phyloP scores from a whole-genome alignment of 106 monocot genomes.

The Phalaenopsis aphrodite region DNA sequence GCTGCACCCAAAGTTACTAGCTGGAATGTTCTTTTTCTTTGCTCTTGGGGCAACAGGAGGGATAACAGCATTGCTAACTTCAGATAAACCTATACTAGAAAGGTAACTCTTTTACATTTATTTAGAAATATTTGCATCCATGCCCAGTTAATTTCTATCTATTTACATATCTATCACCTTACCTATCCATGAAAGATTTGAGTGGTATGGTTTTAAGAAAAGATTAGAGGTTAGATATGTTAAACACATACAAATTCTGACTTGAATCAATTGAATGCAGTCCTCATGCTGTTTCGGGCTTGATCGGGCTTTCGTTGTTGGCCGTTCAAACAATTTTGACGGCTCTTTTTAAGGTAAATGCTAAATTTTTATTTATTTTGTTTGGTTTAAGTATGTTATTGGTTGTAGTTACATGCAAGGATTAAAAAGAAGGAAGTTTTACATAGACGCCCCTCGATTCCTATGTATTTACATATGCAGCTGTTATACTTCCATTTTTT shows the following conservation, averaged over 20 bases:
- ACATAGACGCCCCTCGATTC: too few species aligned
- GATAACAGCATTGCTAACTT: conserved; percentile 70
- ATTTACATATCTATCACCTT: neutral
- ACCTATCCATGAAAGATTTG: too few species aligned
- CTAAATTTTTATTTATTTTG: neutral
- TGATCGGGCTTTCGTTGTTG: conserved; percentile 65
- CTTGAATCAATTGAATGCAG: conserved; percentile 27
- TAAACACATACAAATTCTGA: neutral
- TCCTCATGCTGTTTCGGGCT: conserved; percentile 80
- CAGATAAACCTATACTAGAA: conserved; percentile 80
- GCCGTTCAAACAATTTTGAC: conserved; percentile 76
- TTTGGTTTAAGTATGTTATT: neutral
- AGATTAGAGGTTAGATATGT: too few species aligned
- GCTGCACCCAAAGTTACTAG: conserved; percentile 86
- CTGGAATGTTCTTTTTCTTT: conserved; percentile 93
- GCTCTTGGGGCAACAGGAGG: conserved; percentile 78
- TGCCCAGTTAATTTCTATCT: neutral
- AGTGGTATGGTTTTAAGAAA: too few species aligned
- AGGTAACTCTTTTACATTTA: conserved; percentile 40
- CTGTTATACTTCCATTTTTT: too few species aligned
- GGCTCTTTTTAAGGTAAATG: conserved; percentile 63
- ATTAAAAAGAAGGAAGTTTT: too few species aligned
- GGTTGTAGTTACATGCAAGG: neutral
- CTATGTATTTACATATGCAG: too few species aligned
- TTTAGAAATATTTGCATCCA: neutral